These are phyloP conservation scores for Aspergillus hiratsukae DNA, from an alignment of 2,329 filamentous ascomycete genomes.

Conservation along the genomic window DNA sequence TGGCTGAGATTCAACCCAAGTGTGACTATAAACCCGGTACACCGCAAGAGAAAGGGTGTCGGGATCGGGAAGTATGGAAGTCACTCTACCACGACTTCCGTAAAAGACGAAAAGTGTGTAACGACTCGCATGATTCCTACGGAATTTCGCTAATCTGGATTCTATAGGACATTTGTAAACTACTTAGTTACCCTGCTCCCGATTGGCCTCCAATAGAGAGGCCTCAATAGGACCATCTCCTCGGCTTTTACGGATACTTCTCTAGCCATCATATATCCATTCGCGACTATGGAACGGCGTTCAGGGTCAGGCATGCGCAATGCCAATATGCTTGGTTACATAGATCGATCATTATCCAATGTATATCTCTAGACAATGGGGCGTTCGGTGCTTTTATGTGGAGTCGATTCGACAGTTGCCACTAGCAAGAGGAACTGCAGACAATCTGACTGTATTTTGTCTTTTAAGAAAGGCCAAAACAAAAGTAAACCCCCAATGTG, in stretches of 20 bases:
- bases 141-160: slow-evolving; percentile 3
- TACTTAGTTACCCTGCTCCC: slow-evolving; percentile 36
- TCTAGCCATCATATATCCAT: background rate
- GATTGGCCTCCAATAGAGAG: slow-evolving; percentile 21
- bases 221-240: no score
- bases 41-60: slow-evolving; percentile 33
- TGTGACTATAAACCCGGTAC: slow-evolving; percentile 34
- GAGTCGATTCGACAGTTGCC: no score
- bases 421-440: no score
- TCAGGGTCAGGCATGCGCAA: background rate
- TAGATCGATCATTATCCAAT: background rate
- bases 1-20: slow-evolving; percentile 30
- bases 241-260: background rate
- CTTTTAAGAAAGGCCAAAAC: background rate
- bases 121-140: background rate
- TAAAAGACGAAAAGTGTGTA: slow-evolving; percentile 19
- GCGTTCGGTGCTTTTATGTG: background rate
- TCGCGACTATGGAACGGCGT: background rate
- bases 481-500: background rate
- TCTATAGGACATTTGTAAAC: slow-evolving; percentile 27
- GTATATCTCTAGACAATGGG: background rate
- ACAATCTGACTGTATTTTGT: no score
- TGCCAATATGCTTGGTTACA: background rate
- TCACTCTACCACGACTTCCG: slow-evolving; percentile 36
- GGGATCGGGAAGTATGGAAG: slow-evolving; percentile 36